phyloP scores from a whole-genome alignment of 257 asterid species.

The Jasminum sambac region DNA sequence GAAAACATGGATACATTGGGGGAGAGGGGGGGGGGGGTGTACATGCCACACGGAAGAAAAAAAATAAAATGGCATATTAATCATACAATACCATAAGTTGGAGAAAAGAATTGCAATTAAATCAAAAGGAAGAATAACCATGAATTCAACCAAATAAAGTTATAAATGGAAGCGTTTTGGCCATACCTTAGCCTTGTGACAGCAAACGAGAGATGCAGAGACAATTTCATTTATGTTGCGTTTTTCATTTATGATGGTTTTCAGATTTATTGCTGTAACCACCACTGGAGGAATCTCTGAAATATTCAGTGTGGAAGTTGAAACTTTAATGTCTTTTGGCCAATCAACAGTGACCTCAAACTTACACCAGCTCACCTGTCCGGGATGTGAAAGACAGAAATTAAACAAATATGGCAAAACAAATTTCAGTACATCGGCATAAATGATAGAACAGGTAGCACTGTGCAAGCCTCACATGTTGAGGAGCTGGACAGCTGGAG shows the following conservation, averaged over 20 bases:
- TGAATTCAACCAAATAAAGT: slow-evolving; percentile 15
- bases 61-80: neutral
- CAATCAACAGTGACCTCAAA: slow-evolving; percentile 75
- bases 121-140: neutral
- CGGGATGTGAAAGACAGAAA: slow-evolving; percentile 27
- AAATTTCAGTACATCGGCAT: neutral
- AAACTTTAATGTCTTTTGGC: slow-evolving; percentile 69
- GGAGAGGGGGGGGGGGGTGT: neutral
- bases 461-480: slow-evolving; percentile 54
- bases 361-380: slow-evolving; percentile 98
- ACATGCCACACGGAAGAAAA: neutral
- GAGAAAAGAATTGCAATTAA: slow-evolving; percentile 3
- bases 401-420: neutral
- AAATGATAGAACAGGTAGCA: slow-evolving; percentile 22
- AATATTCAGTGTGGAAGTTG: slow-evolving; percentile 50
- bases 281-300: slow-evolving; percentile 81
- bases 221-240: slow-evolving; percentile 80
- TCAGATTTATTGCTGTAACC: slow-evolving; percentile 81
- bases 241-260: slow-evolving; percentile 78
- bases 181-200: slow-evolving; percentile 87
- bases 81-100: slow-evolving; percentile 5
- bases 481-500: slow-evolving; percentile 63
- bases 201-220: slow-evolving; percentile 90
- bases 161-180: slow-evolving; percentile 25
- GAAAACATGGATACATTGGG: slow-evolving; percentile 13